A percentile compares a stretch with the other conserved stretches of the same genome.
Evolutionary conservation across 2,329 filamentous ascomycete species (phyloP).

Genomic region (Arthrobotrys sinensis): DNA sequence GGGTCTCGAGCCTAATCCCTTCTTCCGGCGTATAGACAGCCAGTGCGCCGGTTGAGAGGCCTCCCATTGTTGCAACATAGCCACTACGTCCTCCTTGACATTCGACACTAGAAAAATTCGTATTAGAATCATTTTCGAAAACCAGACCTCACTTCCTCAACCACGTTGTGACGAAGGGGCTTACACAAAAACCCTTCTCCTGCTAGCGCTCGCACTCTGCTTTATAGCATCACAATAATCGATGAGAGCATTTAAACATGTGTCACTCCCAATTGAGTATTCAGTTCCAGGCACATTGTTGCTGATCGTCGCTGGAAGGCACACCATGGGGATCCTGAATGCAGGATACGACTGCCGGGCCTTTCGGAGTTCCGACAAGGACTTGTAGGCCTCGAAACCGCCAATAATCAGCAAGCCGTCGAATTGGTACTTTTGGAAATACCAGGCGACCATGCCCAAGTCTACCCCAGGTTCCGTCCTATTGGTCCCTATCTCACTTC

Average conservation of each 20-base stretch:
- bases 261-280: conserved; percentile 96
- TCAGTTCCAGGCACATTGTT: conserved; percentile 99
- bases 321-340: conserved; percentile 91
- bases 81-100: conserved; percentile 96
- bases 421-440: conserved; percentile 88
- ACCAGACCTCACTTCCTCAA: background rate
- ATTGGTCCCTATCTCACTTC: conserved; percentile 98
- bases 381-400: conserved; percentile 96
- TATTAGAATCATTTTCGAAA: background rate
- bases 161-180: background rate
- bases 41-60: conserved; percentile 89
- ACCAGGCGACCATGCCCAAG: conserved; percentile 83
- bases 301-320: conserved; percentile 95
- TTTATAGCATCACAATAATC: conserved; percentile 97
- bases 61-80: conserved; percentile 91
- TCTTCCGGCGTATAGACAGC: conserved; percentile 98
- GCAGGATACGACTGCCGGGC: conserved; percentile 83
- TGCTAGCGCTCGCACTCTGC: conserved; percentile 93
- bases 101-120: conserved; percentile 75
- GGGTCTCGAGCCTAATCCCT: conserved; percentile 92
- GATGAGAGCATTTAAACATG: conserved; percentile 94
- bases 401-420: conserved; percentile 93
- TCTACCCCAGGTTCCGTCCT: conserved; percentile 91
- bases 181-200: conserved; percentile 89
- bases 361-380: conserved; percentile 87